Evolutionary conservation across 73 alveolate species (phyloP).

Genomic region (Paramecium bursaria): DNA sequence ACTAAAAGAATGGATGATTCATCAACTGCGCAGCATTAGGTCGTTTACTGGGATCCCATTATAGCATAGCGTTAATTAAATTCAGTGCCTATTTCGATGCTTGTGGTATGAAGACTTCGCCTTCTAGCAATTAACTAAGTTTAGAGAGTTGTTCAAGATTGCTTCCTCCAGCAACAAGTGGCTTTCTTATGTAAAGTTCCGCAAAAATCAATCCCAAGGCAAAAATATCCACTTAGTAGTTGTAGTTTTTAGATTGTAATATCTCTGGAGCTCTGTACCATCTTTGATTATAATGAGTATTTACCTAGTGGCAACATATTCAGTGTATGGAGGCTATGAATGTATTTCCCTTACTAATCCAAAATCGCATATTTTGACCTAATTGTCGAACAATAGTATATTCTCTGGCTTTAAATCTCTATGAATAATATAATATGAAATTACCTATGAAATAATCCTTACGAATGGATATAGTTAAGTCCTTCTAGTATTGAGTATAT

Average conservation of each 20-base stretch:
- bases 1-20: slow-evolving; percentile 38
- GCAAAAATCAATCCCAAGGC: slow-evolving; percentile 93
- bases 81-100: background rate
- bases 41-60: slow-evolving; percentile 41
- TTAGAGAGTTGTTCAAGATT: background rate
- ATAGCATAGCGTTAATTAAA: background rate
- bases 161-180: slow-evolving; percentile 78
- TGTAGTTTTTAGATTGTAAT: slow-evolving; percentile 83
- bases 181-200: slow-evolving; percentile 83
- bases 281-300: slow-evolving; percentile 7
- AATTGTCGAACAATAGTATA: slow-evolving; percentile 36
- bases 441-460: background rate
- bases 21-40: slow-evolving; percentile 56
- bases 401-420: slow-evolving; percentile 5
- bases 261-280: slow-evolving; percentile 93
- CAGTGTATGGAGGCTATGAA: slow-evolving; percentile 92
- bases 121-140: slow-evolving; percentile 3
- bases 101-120: background rate
- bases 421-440: background rate
- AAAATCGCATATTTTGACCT: slow-evolving; percentile 90
- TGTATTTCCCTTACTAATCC: slow-evolving; percentile 92
- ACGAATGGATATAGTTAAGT: background rate
- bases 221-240: slow-evolving; percentile 88
- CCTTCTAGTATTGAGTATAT: background rate
- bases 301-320: slow-evolving; percentile 77